Conservation (phyloP, 1,284 basidiomycete species). For the Phlebopus sp. region DNA sequence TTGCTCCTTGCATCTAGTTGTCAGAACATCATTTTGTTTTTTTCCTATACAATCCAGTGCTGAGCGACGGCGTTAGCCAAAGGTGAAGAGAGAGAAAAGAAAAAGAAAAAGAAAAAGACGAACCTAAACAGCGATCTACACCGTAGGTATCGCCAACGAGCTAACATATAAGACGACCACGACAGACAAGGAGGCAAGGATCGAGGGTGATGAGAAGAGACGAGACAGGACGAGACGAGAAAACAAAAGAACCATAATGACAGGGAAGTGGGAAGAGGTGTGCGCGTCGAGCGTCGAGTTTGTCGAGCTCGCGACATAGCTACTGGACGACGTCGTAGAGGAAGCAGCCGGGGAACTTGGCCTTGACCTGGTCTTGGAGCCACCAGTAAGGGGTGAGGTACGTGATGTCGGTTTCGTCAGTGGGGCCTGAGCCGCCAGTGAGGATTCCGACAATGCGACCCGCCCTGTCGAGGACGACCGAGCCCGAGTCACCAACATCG, state of each 20-base stretch:
- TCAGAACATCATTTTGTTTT: no score
- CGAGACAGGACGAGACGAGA: no score
- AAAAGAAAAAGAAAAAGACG: no score
- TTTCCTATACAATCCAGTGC: no score
- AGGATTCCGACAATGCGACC: conserved; percentile 26
- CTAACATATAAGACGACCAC: background rate
- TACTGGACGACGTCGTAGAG: background rate
- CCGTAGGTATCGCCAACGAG: background rate
- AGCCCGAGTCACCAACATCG: conserved; percentile 33
- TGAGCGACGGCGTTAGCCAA: no score
- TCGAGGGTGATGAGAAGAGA: no score
- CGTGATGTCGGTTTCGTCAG: background rate
- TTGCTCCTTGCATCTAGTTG: no score
- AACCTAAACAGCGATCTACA: no score
- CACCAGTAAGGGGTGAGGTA: conserved; percentile 1
- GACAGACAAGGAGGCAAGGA: no score
- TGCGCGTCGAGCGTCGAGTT: background rate
- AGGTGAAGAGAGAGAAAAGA: background rate
- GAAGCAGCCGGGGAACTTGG: background rate
- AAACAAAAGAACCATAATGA: no score
- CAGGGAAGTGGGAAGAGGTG: background rate
- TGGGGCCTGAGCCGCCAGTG: background rate
- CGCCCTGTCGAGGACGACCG: conserved; percentile 27
- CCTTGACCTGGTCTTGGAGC: background rate
- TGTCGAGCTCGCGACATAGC: background rate